Conservation (phyloP, 176 grass and related monocot species). For the Cymbopogon citratus region DNA sequence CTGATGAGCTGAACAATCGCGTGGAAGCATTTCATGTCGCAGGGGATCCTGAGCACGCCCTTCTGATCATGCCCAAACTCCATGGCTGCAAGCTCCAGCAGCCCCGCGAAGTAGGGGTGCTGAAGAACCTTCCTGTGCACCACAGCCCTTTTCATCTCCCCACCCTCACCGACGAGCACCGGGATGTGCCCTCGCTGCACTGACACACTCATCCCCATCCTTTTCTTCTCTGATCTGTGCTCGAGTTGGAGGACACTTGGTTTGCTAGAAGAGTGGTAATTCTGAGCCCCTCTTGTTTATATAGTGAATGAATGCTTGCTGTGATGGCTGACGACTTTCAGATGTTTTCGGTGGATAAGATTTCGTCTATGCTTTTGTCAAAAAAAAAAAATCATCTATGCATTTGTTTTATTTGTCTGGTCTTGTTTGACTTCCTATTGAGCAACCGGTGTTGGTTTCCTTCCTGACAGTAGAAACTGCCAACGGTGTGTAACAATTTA, state of each 20-base stretch:
- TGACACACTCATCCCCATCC: conserved; percentile 20
- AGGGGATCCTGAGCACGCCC: conserved; percentile 50
- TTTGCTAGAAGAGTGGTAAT: neutral
- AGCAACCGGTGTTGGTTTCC: neutral
- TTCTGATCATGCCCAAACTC: conserved; percentile 55
- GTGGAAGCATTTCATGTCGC: conserved; percentile 24
- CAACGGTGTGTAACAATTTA: neutral
- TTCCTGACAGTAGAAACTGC: neutral
- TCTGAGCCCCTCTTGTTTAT: neutral
- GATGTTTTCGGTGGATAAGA: neutral
- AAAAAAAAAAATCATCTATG: too few relatives aligned
- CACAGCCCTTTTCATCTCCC: neutral
- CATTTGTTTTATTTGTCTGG: too few relatives aligned
- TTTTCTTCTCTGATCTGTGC: too few relatives aligned
- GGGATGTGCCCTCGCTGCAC: conserved; percentile 38
- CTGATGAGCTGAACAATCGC: conserved; percentile 25
- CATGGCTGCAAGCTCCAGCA: conserved; percentile 48
- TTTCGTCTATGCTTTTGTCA: neutral
- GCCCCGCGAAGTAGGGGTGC: conserved; percentile 31
- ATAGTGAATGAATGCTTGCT: neutral
- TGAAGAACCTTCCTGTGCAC: conserved; percentile 35
- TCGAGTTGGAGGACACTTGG: neutral
- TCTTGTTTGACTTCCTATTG: neutral
- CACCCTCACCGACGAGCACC: conserved; percentile 12
- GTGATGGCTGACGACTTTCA: neutral